These are phyloP conservation scores for Hericium rajendrae DNA, from an alignment of 768 basidiomycete genomes.

Conservation along the genomic window DNA sequence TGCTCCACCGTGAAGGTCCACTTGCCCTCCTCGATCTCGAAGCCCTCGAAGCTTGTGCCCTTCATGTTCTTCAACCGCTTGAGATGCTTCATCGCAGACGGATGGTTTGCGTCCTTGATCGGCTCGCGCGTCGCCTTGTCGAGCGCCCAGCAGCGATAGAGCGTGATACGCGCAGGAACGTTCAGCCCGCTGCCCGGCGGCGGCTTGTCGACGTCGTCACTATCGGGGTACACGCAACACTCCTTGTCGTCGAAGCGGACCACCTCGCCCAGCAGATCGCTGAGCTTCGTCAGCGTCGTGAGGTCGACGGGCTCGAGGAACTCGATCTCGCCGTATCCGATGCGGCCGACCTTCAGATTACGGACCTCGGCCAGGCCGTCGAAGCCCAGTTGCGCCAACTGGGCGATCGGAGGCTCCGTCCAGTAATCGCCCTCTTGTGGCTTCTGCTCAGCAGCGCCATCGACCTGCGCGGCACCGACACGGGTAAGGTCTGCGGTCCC, in stretches of 20 bases:
- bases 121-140: slow-evolving; percentile 89
- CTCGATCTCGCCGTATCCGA: slow-evolving; percentile 81
- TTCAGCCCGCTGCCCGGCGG: slow-evolving; percentile 81
- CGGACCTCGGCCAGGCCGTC: slow-evolving; percentile 65
- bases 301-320: slow-evolving; percentile 78
- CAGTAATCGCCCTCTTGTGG: slow-evolving; percentile 87
- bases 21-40: slow-evolving; percentile 70
- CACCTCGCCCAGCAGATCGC: slow-evolving; percentile 76
- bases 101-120: slow-evolving; percentile 72
- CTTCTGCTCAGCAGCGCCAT: slow-evolving; percentile 19
- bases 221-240: slow-evolving; percentile 89
- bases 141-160: slow-evolving; percentile 78
- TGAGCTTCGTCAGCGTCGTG: slow-evolving; percentile 71
- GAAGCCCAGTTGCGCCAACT: slow-evolving; percentile 61
- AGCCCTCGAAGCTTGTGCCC: slow-evolving; percentile 76
- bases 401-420: slow-evolving; percentile 69
- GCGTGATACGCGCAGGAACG: slow-evolving; percentile 67
- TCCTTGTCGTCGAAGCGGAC: slow-evolving; percentile 88
- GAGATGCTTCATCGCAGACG: slow-evolving; percentile 59
- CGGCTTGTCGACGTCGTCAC: slow-evolving; percentile 78
- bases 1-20: slow-evolving; percentile 95
- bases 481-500: background rate
- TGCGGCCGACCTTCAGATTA: slow-evolving; percentile 81
- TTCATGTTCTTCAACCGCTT: slow-evolving; percentile 79
- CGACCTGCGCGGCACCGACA: slow-evolving; percentile 21